Base-by-base conservation (phyloP, 306 rosid genomes). In the cucumber (Cucumis sativus) region DNA sequence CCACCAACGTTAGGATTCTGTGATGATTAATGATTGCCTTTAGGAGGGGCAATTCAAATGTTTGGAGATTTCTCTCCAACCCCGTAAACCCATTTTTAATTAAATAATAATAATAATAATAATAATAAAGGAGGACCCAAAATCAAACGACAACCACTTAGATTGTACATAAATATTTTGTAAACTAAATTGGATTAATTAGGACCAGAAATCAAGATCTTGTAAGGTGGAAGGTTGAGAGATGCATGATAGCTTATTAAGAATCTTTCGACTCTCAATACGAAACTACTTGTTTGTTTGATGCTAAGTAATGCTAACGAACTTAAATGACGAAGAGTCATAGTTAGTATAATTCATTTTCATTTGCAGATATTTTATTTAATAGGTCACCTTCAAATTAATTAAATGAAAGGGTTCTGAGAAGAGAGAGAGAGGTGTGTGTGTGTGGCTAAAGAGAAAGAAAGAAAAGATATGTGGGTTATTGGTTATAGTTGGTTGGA, bases 401-500 rank as follows among this genome's bases (percentile, higher is more conserved):
- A 52, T 28, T 51, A 52, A 52, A 73, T 73, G n/a, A 20, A 73
- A 9, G 10, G 25, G 17, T 52, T 72, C 33, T 9, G 28, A 52
- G 14, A 52, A 30, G 30, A 73, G 25, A 51, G 60, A 28, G 30
- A 28, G 30, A 28, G 30, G 30, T 28, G 30, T 28, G n/a, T 17
- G 73, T 17, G 73, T 37, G 73, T 66, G 73, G 49, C 28, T 47
- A 66, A 62, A 64, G 45, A 39, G 51, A 66, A 14, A 63, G 28
- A 66, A 6, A 15, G n/a, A 63, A 45, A 45, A 7, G 16, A 33
- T 14, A 70, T 51, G 28, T 23, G 40, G 15, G 59, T 71, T 28
- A 28, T 49, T 70, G 21, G 75, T 45, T 70, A 72, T 72, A 72
- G 61, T 28, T 72, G 60, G 75, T 71, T 71, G 76, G 17, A 71